Conservation (phyloP, 2,329 filamentous ascomycete species). For the Sphaerostilbella broomeana region DNA sequence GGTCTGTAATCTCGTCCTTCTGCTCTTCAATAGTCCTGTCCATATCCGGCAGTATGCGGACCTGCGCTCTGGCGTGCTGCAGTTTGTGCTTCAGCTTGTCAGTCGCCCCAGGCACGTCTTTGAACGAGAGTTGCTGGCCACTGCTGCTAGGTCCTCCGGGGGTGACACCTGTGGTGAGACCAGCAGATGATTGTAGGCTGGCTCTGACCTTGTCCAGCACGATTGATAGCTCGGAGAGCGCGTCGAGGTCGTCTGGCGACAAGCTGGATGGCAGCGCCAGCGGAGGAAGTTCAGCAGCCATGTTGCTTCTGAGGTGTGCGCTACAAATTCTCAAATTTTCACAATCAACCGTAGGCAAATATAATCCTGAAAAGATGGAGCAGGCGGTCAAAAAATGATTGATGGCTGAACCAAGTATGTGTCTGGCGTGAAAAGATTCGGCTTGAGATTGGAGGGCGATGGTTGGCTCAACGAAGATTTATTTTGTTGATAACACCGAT, state of each 20-base stretch:
- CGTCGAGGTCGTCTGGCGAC: slow-evolving; percentile 76
- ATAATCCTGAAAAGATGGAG: too few species aligned
- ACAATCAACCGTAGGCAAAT: too few species aligned
- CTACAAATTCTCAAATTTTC: too few species aligned
- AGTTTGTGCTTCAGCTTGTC: slow-evolving; percentile 77
- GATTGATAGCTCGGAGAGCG: slow-evolving; percentile 72
- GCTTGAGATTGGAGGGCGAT: too few species aligned
- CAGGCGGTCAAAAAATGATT: too few species aligned
- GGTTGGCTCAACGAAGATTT: slow-evolving; percentile 6
- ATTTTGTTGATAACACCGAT: slow-evolving; percentile 1
- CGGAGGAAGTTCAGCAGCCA: slow-evolving; percentile 33
- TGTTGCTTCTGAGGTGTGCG: slow-evolving; percentile 11
- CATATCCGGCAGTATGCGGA: slow-evolving; percentile 64
- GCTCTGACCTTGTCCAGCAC: slow-evolving; percentile 68
- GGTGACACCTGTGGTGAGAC: slow-evolving; percentile 34
- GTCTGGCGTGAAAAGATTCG: too few species aligned
- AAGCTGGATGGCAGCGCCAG: slow-evolving; percentile 57
- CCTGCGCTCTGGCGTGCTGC: slow-evolving; percentile 63
- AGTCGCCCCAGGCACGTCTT: slow-evolving; percentile 73
- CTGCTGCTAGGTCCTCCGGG: slow-evolving; percentile 27
- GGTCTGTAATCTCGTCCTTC: slow-evolving; percentile 59
- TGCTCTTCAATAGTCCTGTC: slow-evolving; percentile 61
- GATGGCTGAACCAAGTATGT: too few species aligned
- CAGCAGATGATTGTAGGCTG: slow-evolving; percentile 36
- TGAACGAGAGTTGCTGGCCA: slow-evolving; percentile 43